These are phyloP conservation scores for Russula dissimulans DNA, from an alignment of 768 basidiomycete genomes.

Conservation along the genomic window DNA sequence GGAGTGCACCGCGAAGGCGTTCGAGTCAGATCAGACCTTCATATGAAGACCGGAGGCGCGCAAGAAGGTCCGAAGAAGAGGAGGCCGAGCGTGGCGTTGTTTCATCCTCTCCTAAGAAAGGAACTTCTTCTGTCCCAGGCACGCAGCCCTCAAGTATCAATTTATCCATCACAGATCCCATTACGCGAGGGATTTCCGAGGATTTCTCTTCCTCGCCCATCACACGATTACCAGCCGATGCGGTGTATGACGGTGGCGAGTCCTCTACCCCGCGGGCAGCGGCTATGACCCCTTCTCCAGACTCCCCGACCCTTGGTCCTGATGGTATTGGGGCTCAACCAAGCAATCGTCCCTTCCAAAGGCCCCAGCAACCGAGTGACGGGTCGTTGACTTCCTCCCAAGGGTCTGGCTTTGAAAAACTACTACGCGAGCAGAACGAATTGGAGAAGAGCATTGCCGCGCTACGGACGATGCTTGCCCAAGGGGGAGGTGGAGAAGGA, in stretches of 20 bases:
- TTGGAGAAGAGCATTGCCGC: slow-evolving; percentile 57
- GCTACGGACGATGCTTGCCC: slow-evolving; percentile 34
- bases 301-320: slow-evolving; percentile 6
- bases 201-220: neutral
- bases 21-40: slow-evolving; percentile 23
- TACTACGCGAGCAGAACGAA: slow-evolving; percentile 53
- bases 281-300: neutral
- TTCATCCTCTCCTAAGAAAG: slow-evolving; percentile 1
- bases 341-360: neutral
- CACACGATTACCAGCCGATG: neutral
- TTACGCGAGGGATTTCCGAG: neutral
- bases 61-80: slow-evolving; percentile 28
- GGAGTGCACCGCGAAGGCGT: slow-evolving; percentile 18
- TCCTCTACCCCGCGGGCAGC: neutral
- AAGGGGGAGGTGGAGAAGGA: neutral
- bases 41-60: slow-evolving; percentile 23
- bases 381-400: slow-evolving; percentile 18
- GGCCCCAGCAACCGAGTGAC: neutral
- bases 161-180: neutral
- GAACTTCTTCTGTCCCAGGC: neutral
- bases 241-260: neutral
- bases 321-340: neutral
- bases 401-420: slow-evolving; percentile 27
- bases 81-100: slow-evolving; percentile 27
- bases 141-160: slow-evolving; percentile 4